Evolutionary conservation across 495 filamentous ascomycete genomes (phyloP), one percentile per base, ranked within the genome.

Genomic region (Penicillium daleae): DNA sequence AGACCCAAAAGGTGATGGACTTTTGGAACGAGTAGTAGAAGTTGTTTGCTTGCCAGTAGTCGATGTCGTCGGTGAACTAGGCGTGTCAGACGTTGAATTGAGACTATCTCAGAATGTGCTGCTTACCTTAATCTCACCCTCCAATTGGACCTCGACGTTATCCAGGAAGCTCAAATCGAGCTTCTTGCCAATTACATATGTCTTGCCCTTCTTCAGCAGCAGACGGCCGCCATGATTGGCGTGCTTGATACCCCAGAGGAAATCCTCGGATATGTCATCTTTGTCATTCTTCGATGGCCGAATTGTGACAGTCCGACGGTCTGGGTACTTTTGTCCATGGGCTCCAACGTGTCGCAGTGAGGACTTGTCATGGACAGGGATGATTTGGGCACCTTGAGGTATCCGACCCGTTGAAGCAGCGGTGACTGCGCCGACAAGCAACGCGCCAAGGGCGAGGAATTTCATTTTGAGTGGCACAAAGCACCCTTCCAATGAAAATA

Each of bases 1-100:
- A 86, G 39, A 82, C 75, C 84, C 83, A 87, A 66, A 85, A 86
- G n/a, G 82, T 81, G 53, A 86, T 82, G 10, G 80, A 84, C 66
- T 85, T 84, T 59, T 86, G 84, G 76, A 86, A 87, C 15, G 77
- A 72, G 59, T 85, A 82, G 57, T 71, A 78, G 71, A 84, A 87
- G 64, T 84, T 73, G 64, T 86, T 82, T 17, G 68, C 75, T 72
- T 86, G 84, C 85, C 85, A 87, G 72, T 83, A 87, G 15, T 72
- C 66, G 39, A 85, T 82, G 57, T 87, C 79, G 57, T 87, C 77
- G 40, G 85, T 87, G 72, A 87, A 87, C 76, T 82, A 52, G 33
- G 35, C 1, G n/a, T 63, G 31, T 46, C 9, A 46, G 42, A 24
- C 42, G 9, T 22, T 46, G 42, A 13, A 1, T 46, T 13, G 3